Evolutionary conservation across 768 basidiomycete genomes (phyloP).

Genomic region (Lepiota venenata): DNA sequence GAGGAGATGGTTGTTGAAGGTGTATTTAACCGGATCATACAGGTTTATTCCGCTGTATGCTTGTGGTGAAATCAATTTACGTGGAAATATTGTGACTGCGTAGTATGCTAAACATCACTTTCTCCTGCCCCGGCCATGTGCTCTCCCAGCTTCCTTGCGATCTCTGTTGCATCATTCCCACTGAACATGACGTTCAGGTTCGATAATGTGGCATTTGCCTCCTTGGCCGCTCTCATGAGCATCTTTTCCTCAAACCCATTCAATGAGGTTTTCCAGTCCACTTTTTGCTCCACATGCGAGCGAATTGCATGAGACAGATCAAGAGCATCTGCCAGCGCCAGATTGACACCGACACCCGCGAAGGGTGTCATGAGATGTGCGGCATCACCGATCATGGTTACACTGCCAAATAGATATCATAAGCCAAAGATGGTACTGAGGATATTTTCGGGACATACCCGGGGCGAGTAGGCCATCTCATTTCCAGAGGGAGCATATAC

Average conservation of each 20-base stretch:
- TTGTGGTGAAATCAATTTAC: too few relatives aligned
- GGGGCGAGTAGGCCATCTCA: constrained; percentile 8
- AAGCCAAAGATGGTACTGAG: background rate
- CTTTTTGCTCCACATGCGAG: background rate
- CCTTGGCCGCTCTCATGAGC: background rate
- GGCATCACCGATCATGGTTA: constrained; percentile 22
- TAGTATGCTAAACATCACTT: background rate
- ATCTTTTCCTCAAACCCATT: constrained; percentile 7
- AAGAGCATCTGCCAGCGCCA: constrained; percentile 20
- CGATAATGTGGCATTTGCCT: background rate
- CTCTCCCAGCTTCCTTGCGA: background rate
- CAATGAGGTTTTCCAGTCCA: background rate
- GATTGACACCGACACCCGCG: constrained; percentile 22
- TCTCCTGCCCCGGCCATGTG: background rate
- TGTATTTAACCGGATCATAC: background rate
- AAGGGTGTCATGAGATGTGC: constrained; percentile 25
- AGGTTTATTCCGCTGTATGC: too few relatives aligned
- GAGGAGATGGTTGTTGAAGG: constrained; percentile 20
- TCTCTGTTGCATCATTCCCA: background rate
- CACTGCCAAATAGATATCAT: constrained; percentile 1
- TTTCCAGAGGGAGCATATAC: constrained; percentile 11
- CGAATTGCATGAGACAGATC: constrained; percentile 14
- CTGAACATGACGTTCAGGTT: background rate
- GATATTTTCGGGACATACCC: background rate
- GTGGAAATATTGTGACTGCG: background rate